phyloP scores from a whole-genome alignment of 331 rosid species.

The Malus hybrid region DNA sequence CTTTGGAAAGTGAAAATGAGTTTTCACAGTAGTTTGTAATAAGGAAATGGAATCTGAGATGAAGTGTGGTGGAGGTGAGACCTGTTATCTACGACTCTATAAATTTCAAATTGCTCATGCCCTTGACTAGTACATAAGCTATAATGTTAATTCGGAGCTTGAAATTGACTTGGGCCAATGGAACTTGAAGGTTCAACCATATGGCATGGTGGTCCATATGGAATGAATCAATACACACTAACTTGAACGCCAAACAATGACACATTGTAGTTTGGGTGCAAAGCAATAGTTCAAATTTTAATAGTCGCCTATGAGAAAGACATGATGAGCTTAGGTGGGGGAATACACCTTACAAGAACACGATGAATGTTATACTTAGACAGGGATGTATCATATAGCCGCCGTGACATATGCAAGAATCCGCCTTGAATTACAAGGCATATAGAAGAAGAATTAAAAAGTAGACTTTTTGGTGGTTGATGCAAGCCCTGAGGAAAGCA shows the following conservation, averaged over 20 bases:
- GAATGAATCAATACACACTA: conserved; percentile 19
- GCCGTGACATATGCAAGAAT: too few relatives aligned
- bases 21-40: not conserved
- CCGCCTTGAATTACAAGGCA: not conserved
- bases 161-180: conserved; percentile 20
- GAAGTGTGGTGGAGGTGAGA: not conserved
- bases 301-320: too few relatives aligned
- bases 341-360: too few relatives aligned
- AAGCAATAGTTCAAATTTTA: not conserved
- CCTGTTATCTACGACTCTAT: not conserved
- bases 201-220: not conserved
- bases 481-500: conserved; percentile 11
- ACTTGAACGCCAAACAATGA: conserved; percentile 15
- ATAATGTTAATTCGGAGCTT: not conserved
- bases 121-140: not conserved
- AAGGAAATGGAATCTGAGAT: not conserved
- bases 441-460: not conserved
- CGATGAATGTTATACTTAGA: too few relatives aligned
- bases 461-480: not conserved
- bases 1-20: too few relatives aligned
- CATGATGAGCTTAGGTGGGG: too few relatives aligned
- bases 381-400: too few relatives aligned
- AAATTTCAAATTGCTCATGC: not conserved
- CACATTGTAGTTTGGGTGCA: not conserved
- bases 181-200: conserved; percentile 22